Base-by-base conservation (phyloP, 2,329 filamentous ascomycete species). In the Fusarium tupiense region DNA sequence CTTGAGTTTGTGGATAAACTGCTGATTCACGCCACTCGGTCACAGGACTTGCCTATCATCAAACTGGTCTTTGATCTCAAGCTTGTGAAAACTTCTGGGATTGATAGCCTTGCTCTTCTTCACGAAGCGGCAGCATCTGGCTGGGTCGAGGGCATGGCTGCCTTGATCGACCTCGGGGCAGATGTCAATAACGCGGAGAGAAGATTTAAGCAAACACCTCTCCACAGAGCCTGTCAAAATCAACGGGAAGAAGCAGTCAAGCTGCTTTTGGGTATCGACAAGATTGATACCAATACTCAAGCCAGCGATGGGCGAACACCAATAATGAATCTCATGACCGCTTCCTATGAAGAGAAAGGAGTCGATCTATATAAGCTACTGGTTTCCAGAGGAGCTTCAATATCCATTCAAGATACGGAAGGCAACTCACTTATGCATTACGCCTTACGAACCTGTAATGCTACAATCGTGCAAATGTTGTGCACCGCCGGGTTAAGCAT, bases 181-280 rank as follows among this genome's bases (percentile, higher is more conserved):
- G 49, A 53, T 26, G 33, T 20, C 33, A 53, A 53, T 14, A 16
- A 53, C 22, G 31, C n/a, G 3, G 12, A 24, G 6, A 53, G 17
- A 37, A 4, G 0, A 0, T 24, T 6, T 4, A 19, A 13, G 12
- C n/a, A 53, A 26, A 53, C 49, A 2, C 49, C 49, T 37, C n/a
- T 53, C 7, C 49, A 53, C 17, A 14, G 12, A 37, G 49, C 49
- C 10, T 53, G 49, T 24, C n/a, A 11, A 20, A 53, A 20, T 7
- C 49, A 53, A 37, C 17, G n/a, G 2, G n/a, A 24, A 53, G 49
- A 20, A 53, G n/a, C n/a, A 20, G 24, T 26, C 12, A 26, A 53
- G 5, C 12, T 53, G 12, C n/a, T 53, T 2, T 10, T 53, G 8
- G 12, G 6, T 2, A 26, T 26, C 13, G n/a, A 53, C 8, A 53